Evolutionary conservation across 2,329 filamentous ascomycete genomes (phyloP), one percentile per base, ranked within the genome.

Genomic region (Cucurbitaria berberidis): DNA sequence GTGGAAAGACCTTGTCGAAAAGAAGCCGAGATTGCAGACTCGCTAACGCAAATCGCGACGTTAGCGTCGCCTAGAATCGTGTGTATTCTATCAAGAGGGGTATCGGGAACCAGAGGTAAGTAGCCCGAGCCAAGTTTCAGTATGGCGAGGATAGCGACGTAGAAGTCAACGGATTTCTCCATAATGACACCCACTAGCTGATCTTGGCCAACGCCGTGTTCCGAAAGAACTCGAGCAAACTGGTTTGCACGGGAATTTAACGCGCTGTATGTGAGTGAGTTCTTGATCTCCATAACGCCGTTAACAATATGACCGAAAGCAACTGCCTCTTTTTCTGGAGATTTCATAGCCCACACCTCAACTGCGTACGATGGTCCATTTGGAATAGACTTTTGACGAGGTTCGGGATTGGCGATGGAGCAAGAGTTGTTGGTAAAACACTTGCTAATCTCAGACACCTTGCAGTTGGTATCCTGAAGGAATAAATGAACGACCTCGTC

Each of bases 61-160:
- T 77, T 72, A 0, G 89, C 84, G 61, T 90, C 85, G 1, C 73
- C 57, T 15, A 96, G 60, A 19, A 95, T 90, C 2, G 81, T 77
- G 2, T 78, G 70, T 0, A 89, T 77, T 45, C 90, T 81, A 9
- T 85, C 81, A 0, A 67, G 19, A 0, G 91, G 90, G 0, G 87
- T 89, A n/a, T 83, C 85, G 0, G 90, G 89, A 0, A 90, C 81
- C 3, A 96, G 79, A 0, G 91, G 91, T n/a, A 96, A 76, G 66
- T 96, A 95, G 7, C 87, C 90, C 64, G 86, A 87, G 8, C 91
- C 90, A 5, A 85, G 78, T 66, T 96, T 96, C 27, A 91, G 73
- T 19, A 88, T 82, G 1, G 86, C 91, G 26, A 96, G 78, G 22
- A 96, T 90, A 0, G 86, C 82, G 24, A 87, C 80, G 66, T 96